phyloP scores from a whole-genome alignment of 352 stramenopile species.

The Salisapilia sapeloensis region DNA sequence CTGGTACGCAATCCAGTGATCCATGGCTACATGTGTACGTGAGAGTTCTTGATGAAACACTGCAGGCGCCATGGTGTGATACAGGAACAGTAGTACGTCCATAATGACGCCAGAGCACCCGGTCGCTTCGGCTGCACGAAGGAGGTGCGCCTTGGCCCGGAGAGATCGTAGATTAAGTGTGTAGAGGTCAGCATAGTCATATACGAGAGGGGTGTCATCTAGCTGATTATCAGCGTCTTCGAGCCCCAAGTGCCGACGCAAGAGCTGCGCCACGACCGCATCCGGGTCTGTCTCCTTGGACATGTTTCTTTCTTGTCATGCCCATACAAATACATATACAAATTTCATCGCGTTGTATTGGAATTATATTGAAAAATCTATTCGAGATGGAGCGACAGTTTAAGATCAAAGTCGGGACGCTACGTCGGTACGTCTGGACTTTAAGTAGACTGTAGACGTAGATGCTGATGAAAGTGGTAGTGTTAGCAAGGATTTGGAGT shows the following conservation, averaged over 20 bases:
- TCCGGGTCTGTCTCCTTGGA: too few species aligned
- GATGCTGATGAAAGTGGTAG: slow-evolving; percentile 9
- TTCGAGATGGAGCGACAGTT: slow-evolving; percentile 51
- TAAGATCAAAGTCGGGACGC: slow-evolving; percentile 71
- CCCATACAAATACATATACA: too few species aligned
- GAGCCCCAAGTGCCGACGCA: slow-evolving; percentile 79
- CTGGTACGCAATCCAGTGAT: slow-evolving; percentile 56
- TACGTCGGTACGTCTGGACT: slow-evolving; percentile 21
- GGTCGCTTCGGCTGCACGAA: slow-evolving; percentile 26
- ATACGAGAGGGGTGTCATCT: slow-evolving; percentile 2
- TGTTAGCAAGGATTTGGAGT: slow-evolving; percentile 72
- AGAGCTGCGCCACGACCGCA: slow-evolving; percentile 40
- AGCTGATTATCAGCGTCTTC: slow-evolving; percentile 7
- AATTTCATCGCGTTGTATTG: too few species aligned
- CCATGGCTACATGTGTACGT: slow-evolving; percentile 13
- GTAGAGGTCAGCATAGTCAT: slow-evolving; percentile 39
- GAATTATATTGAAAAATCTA: too few species aligned
- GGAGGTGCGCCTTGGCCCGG: slow-evolving; percentile 24
- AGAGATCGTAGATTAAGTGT: slow-evolving; percentile 14
- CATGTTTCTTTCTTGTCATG: too few species aligned
- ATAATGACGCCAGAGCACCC: slow-evolving; percentile 38
- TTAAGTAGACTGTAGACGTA: background rate
- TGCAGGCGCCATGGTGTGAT: slow-evolving; percentile 45
- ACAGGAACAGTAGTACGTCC: slow-evolving; percentile 58
- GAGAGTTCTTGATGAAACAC: slow-evolving; percentile 32